Conservation (phyloP, 129 eudicot genomes). For the Chrysanthemum lavandulifolium region DNA sequence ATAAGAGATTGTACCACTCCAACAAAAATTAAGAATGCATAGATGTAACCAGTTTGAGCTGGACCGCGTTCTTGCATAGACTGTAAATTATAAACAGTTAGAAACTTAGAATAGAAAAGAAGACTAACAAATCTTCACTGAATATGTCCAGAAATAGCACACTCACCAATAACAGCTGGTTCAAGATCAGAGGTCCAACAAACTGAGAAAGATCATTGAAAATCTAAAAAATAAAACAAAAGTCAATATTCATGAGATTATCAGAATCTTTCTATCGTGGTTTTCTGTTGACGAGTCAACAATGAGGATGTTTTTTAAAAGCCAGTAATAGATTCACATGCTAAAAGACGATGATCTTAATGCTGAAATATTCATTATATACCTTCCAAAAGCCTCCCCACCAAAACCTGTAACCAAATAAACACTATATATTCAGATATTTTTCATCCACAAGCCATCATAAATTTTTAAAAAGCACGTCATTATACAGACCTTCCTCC, state of each 20-base stretch:
- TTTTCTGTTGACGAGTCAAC: neutral
- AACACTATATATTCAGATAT: slow-evolving; percentile 4
- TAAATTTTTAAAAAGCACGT: slow-evolving; percentile 9
- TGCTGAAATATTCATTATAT: slow-evolving; percentile 15
- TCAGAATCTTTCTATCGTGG: too few relatives aligned
- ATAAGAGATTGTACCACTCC: slow-evolving; percentile 65
- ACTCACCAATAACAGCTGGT: slow-evolving; percentile 67
- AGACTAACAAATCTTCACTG: neutral
- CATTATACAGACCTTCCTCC: slow-evolving; percentile 73
- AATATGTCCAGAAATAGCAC: slow-evolving; percentile 11
- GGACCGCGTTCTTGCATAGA: slow-evolving; percentile 81
- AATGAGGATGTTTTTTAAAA: slow-evolving; percentile 8
- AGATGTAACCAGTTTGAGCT: slow-evolving; percentile 74
- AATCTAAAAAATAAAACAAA: slow-evolving; percentile 46
- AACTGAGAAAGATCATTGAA: slow-evolving; percentile 93
- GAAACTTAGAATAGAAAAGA: too few relatives aligned
- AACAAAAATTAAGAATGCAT: slow-evolving; percentile 71
- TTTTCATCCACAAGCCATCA: slow-evolving; percentile 2
- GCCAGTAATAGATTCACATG: slow-evolving; percentile 14
- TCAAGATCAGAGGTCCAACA: slow-evolving; percentile 77
- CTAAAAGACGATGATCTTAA: slow-evolving; percentile 1
- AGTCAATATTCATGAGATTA: slow-evolving; percentile 6
- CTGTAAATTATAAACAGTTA: slow-evolving; percentile 45
- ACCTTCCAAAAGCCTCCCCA: slow-evolving; percentile 91
- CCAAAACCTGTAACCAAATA: slow-evolving; percentile 61